Evolutionary conservation across 2,329 filamentous ascomycete species (phyloP), one percentile per base, ranked within the genome.

Genomic region (Colletotrichum theobromicola): DNA sequence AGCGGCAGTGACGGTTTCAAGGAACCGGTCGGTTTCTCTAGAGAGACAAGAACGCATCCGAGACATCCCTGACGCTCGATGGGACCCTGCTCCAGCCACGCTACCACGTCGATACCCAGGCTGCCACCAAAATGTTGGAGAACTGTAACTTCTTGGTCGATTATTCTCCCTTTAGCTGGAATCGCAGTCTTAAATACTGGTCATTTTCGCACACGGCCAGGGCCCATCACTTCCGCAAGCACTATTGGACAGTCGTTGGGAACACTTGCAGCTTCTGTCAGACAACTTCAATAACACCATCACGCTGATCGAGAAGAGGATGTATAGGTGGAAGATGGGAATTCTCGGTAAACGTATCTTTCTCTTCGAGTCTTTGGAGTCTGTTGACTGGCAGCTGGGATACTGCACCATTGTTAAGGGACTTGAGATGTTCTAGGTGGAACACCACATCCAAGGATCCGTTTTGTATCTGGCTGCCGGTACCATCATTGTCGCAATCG

Each of bases 371-470:
- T 46, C 4, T 16, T 42, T 53, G 7, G 30, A 58, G 50, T 75
- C 61, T 21, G 77, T 70, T 55, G 42, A 71, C 7, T 67, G 57
- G 9, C 26, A 67, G 21, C 42, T 71, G 7, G 37, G 32, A 5
- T 76, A 65, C 61, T 61, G 72, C 16, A 70, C 75, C 62, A 35
- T 61, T 18, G 18, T 76, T 34, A 65, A 69, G 2, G 70, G 83
- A 2, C 78, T 80, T 8, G 82, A 86, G 42, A 67, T 85, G 24
- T 83, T 88, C n/a, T 88, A 88, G 71, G 82, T 86, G 21, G 78
- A 85, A 68, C 85, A 88, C 75, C 88, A 88, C 79, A 77, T 88
- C 78, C 82, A 86, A 70, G 85, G 81, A 77, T 80, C 85, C 62
- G 82, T 83, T 72, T 84, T 86, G 76, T 84, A 83, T 69, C 82